Conservation (phyloP, 441 rosid species). For the Erodium texanum region DNA sequence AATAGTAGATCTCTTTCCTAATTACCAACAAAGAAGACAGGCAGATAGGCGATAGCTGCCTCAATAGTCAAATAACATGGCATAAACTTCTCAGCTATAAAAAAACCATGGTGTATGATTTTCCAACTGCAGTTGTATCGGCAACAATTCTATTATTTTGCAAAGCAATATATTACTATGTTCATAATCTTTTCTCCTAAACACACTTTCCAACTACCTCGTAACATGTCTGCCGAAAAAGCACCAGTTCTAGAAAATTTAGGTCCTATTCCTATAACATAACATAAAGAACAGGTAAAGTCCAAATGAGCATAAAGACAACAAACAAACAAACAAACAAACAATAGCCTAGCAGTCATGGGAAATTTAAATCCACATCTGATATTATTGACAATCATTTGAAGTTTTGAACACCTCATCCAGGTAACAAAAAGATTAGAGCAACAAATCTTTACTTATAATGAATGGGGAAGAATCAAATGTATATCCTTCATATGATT, state of each 20-base stretch:
- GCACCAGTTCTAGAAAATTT: not conserved
- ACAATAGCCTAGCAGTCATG: no score
- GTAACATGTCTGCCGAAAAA: not conserved
- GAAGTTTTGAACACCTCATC: not conserved
- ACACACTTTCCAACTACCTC: not conserved
- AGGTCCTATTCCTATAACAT: no score
- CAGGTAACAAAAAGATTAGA: not conserved
- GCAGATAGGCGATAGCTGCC: not conserved
- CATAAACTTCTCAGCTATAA: not conserved
- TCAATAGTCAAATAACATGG: not conserved
- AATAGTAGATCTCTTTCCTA: not conserved
- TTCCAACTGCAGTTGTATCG: not conserved
- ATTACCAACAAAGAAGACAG: not conserved
- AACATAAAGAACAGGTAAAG: no score
- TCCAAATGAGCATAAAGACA: no score
- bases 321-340: no score
- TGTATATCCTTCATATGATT: not conserved
- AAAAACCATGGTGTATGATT: not conserved
- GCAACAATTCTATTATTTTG: not conserved
- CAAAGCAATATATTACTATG: not conserved
- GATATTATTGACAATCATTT: not conserved
- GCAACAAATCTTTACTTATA: not conserved
- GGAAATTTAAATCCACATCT: no score
- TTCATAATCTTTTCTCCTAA: not conserved
- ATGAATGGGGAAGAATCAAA: slow-evolving; percentile 2